A percentile compares a stretch with the other conserved stretches of the same genome.
phyloP scores from a whole-genome alignment of 352 stramenopile species.

The Phytophthora sp. region DNA sequence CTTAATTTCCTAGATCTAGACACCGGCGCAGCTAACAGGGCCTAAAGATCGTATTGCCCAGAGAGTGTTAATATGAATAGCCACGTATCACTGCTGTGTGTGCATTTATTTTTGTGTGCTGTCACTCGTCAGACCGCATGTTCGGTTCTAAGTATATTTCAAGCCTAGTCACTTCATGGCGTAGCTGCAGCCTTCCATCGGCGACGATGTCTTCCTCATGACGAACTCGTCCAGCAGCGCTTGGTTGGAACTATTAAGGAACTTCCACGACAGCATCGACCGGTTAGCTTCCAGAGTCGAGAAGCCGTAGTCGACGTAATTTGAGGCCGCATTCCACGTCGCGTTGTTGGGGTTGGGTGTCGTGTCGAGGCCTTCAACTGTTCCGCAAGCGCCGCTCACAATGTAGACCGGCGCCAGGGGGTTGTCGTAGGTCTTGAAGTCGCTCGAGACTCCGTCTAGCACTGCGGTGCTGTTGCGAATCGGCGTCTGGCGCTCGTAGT shows the following conservation, averaged over 20 bases:
- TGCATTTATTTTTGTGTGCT: too few species aligned
- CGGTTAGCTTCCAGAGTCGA: constrained; percentile 40
- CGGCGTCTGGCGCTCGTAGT: constrained; percentile 42
- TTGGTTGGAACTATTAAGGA: constrained; percentile 35
- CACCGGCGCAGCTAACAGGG: too few species aligned
- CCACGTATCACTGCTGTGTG: too few species aligned
- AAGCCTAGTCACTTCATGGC: too few species aligned
- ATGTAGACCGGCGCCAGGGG: constrained; percentile 48
- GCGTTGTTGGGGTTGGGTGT: constrained; percentile 19
- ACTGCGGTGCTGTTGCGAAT: constrained; percentile 30
- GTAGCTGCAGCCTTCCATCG: background rate
- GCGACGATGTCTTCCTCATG: constrained; percentile 36
- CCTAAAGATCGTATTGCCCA: too few species aligned
- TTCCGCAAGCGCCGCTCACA: constrained; percentile 40
- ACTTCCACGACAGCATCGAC: constrained; percentile 44
- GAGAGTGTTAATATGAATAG: too few species aligned
- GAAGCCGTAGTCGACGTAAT: constrained; percentile 45
- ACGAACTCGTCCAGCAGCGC: constrained; percentile 42
- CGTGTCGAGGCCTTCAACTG: constrained; percentile 35
- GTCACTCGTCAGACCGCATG: too few species aligned
- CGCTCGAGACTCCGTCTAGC: constrained; percentile 35
- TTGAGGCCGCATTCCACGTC: constrained; percentile 39
- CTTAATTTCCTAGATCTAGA: too few species aligned
- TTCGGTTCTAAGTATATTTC: too few species aligned
- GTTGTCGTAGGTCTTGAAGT: constrained; percentile 41